phyloP scores from a whole-genome alignment of 805 yeast species.

The Helenozyma rhizophorensis region DNA sequence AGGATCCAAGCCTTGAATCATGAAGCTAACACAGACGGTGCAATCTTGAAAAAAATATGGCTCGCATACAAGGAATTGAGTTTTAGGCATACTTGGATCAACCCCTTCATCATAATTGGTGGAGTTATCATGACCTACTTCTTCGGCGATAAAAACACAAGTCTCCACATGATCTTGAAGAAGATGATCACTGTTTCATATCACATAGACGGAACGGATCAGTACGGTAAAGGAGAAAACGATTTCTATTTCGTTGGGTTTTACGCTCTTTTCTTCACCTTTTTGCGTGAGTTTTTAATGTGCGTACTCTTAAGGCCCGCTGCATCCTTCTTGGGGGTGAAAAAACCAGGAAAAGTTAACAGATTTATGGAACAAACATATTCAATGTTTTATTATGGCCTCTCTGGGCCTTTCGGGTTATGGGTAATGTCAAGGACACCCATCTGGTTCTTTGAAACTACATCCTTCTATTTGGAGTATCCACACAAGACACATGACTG shows the following conservation, averaged over 20 bases:
- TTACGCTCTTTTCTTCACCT: slow-evolving; percentile 84
- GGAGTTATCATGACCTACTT: slow-evolving; percentile 28
- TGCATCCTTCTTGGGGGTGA: slow-evolving; percentile 52
- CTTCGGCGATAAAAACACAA: slow-evolving; percentile 53
- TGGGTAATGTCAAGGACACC: slow-evolving; percentile 80
- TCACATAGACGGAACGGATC: slow-evolving; percentile 53
- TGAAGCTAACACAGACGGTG: slow-evolving; percentile 40
- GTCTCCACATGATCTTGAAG: slow-evolving; percentile 53
- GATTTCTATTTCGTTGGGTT: slow-evolving; percentile 78
- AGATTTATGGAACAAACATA: slow-evolving; percentile 95
- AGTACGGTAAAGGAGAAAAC: slow-evolving; percentile 82
- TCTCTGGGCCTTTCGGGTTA: slow-evolving; percentile 81
- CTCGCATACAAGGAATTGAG: slow-evolving; percentile 55
- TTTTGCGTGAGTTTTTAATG: slow-evolving; percentile 87
- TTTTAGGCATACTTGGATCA: slow-evolving; percentile 66
- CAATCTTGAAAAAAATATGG: slow-evolving; percentile 51
- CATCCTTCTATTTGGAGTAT: slow-evolving; percentile 70
- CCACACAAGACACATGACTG: slow-evolving; percentile 78
- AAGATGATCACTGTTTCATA: slow-evolving; percentile 65
- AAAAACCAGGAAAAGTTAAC: slow-evolving; percentile 51
- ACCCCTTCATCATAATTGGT: slow-evolving; percentile 49
- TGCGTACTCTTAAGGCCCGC: slow-evolving; percentile 72
- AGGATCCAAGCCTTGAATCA: slow-evolving; percentile 27
- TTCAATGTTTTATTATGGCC: slow-evolving; percentile 72
- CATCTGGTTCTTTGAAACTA: slow-evolving; percentile 85